These are phyloP conservation scores for Asclepias syriaca DNA, from an alignment of 257 asterid genomes.

Conservation along the genomic window DNA sequence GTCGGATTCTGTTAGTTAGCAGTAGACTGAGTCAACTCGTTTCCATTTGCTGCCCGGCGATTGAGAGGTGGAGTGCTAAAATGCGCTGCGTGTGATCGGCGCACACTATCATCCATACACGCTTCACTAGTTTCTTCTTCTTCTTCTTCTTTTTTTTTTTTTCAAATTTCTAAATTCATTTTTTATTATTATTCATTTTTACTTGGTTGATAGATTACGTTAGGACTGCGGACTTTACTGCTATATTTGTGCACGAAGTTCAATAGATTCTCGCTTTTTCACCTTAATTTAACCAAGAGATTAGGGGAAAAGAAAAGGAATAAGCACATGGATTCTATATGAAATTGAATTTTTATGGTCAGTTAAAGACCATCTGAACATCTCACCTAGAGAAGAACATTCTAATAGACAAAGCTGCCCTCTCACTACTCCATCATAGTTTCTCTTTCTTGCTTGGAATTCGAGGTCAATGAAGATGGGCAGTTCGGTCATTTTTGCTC, in stretches of 20 bases:
- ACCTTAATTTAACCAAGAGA: conserved; percentile 4
- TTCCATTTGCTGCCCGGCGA: neutral
- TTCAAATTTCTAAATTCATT: neutral
- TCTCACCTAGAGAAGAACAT: neutral
- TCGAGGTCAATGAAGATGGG: neutral
- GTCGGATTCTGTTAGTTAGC: neutral
- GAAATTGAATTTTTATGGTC: conserved; percentile 3
- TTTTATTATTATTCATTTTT: neutral
- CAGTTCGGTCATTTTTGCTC: conserved; percentile 13
- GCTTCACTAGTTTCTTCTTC: neutral
- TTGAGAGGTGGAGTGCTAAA: conserved; percentile 15
- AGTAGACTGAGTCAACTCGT: conserved; percentile 9
- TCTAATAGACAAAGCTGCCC: conserved; percentile 4
- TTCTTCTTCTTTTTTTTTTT: neutral
- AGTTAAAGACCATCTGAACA: conserved; percentile 5
- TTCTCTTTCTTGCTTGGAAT: neutral
- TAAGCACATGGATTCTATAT: neutral
- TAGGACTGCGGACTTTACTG: conserved; percentile 30
- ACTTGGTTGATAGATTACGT: conserved; percentile 31
- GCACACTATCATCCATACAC: conserved; percentile 23
- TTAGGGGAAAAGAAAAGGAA: neutral
- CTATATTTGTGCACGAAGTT: conserved; percentile 27
- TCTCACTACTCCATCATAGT: neutral
- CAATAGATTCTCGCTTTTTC: conserved; percentile 37
- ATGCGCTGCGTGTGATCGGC: conserved; percentile 40